Base-by-base conservation (phyloP, 306 rosid genomes). In the Prunus padus region DNA sequence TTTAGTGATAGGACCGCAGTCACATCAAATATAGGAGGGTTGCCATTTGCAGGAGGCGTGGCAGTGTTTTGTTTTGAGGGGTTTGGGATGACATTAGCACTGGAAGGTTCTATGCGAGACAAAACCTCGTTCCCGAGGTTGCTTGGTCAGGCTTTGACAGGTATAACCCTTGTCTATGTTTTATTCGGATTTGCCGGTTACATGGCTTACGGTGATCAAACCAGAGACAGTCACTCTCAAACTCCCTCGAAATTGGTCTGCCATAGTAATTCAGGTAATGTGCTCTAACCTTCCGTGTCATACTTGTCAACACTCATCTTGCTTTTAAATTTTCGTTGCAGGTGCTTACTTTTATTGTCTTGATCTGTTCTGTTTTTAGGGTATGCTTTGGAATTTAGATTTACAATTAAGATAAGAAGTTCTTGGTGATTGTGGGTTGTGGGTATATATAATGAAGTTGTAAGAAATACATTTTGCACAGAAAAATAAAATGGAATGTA, bases 141-240 rank as follows among this genome's bases (percentile, higher is more conserved):
- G 90, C 81, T 90, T 67, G 97, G 88, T 78, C 90, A 80, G 87
- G 86, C 92, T 54, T 82, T 95, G 69, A 67, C 89, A n/a, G 97
- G 90, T 62, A 95, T 95, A 45, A 86, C 89, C 56, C 50, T 86
- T 22, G 76, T 88, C 71, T 93, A 93, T 72, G 80, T 81, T 79
- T 81, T 88, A 75, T 89, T 91, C 45, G 98, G 96, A 73, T 86
- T 91, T 47, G 86, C 79, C 3, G 97, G 98, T 47, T 93, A 91
- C 86, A 89, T 93, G 94, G 98, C 97, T 46, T 93, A 78, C 69
- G 98, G 97, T 44, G 97, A 91, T 83, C 87, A 89, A 74, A 91
- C 98, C 14, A 88, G 75, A 85, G 98, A 93, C 60, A 91, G 89
- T 88, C 68, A 88, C 87, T 79, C 94, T 91, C 61, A 93, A 93